A percentile compares a stretch with the other conserved stretches of the same genome.
phyloP scores from a whole-genome alignment of 345 rosid species.

The Melaleuca quinquenervia region DNA sequence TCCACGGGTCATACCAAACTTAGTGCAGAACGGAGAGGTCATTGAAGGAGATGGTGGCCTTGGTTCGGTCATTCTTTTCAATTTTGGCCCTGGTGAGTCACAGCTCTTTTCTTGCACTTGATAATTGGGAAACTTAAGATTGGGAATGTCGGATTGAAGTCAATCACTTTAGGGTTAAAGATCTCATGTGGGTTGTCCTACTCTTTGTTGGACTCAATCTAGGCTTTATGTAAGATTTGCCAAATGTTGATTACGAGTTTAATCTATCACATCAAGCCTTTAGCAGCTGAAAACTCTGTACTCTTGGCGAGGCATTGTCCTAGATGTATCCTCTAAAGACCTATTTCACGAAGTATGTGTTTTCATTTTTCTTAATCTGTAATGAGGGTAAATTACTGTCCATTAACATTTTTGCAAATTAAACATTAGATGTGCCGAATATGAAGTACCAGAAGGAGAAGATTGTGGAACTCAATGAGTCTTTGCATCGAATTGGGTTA shows the following conservation, averaged over 20 bases:
- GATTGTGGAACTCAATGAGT: slow-evolving; percentile 18
- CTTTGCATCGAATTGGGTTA: slow-evolving; percentile 7
- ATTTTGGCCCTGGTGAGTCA: slow-evolving; percentile 21
- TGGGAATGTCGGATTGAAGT: background rate
- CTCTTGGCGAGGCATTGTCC: background rate
- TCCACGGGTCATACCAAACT: slow-evolving; percentile 11
- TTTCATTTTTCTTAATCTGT: background rate
- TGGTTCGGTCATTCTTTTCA: slow-evolving; percentile 17
- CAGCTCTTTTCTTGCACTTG: background rate
- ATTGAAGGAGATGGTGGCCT: slow-evolving; percentile 34
- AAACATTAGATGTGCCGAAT: slow-evolving; percentile 2
- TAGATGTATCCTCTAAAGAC: background rate
- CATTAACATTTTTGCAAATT: background rate
- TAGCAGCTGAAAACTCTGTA: background rate
- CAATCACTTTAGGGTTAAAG: background rate
- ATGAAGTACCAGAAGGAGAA: slow-evolving; percentile 28
- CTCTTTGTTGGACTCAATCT: background rate
- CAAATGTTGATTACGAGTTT: background rate
- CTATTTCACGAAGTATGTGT: background rate
- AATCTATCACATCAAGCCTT: background rate
- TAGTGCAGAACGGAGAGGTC: slow-evolving; percentile 12
- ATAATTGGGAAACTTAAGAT: background rate
- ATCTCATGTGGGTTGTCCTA: background rate
- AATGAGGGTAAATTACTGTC: background rate
- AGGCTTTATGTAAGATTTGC: background rate